These are phyloP conservation scores for Stramenopiles sp. DNA, from an alignment of 352 stramenopile genomes.

Conservation along the genomic window DNA sequence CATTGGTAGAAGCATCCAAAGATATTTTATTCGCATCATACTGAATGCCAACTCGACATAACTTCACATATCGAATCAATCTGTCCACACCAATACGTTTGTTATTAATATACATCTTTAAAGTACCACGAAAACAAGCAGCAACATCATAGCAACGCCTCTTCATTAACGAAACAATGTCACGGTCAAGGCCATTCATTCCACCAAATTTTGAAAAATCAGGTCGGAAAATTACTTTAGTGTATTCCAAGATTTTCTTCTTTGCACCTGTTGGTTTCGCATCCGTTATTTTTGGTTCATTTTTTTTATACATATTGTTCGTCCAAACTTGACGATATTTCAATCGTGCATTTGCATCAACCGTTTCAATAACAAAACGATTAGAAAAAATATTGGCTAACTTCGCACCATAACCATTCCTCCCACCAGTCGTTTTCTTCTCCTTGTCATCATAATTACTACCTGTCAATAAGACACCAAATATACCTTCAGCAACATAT, in stretches of 20 bases:
- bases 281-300: slow-evolving; percentile 33
- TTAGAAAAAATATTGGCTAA: slow-evolving; percentile 97
- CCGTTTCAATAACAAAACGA: slow-evolving; percentile 82
- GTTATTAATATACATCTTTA: slow-evolving; percentile 62
- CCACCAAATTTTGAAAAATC: slow-evolving; percentile 64
- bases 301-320: slow-evolving; percentile 65
- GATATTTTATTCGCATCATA: too few relatives aligned
- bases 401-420: slow-evolving; percentile 75
- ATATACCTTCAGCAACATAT: slow-evolving; percentile 93
- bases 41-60: too few relatives aligned
- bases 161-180: slow-evolving; percentile 76
- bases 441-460: slow-evolving; percentile 95
- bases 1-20: too few relatives aligned
- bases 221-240: slow-evolving; percentile 73
- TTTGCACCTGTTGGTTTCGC: background rate
- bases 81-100: slow-evolving; percentile 50
- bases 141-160: slow-evolving; percentile 82
- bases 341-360: too few relatives aligned
- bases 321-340: slow-evolving; percentile 24
- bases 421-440: slow-evolving; percentile 61
- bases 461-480: slow-evolving; percentile 87
- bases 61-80: slow-evolving; percentile 68
- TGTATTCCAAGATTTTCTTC: slow-evolving; percentile 35
- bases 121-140: slow-evolving; percentile 46
- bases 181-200: slow-evolving; percentile 50